Evolutionary conservation across 768 basidiomycete species (phyloP).

Genomic region (Amylocystis lapponica): DNA sequence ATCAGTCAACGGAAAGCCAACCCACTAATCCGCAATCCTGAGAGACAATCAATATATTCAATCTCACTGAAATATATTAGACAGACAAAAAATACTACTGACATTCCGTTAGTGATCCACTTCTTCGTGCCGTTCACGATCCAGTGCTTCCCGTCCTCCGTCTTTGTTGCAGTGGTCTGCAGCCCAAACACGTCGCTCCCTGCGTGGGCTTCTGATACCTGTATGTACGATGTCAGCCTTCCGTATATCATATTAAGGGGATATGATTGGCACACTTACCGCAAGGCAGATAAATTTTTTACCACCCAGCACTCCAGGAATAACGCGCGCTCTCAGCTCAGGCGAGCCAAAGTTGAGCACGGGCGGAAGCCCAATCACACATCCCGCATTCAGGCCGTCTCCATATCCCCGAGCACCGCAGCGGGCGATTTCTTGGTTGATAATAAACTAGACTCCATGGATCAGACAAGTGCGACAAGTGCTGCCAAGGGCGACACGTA

Average conservation of each 20-base stretch:
- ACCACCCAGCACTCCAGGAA: conserved; percentile 65
- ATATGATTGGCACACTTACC: conserved; percentile 5
- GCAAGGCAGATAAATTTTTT: conserved; percentile 86
- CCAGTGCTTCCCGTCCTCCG: conserved; percentile 77
- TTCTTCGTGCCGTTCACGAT: conserved; percentile 86
- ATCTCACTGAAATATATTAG: background rate
- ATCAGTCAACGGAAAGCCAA: background rate
- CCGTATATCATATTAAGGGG: background rate
- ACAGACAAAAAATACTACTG: conserved; percentile 14
- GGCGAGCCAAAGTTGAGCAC: conserved; percentile 76
- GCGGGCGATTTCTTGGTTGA: conserved; percentile 32
- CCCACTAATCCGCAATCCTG: conserved; percentile 36
- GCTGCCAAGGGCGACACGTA: conserved; percentile 27
- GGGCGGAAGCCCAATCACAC: conserved; percentile 81
- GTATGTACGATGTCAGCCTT: background rate
- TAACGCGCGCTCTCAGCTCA: conserved; percentile 50
- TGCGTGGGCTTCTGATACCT: conserved; percentile 77
- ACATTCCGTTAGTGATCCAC: conserved; percentile 77
- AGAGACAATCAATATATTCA: conserved; percentile 6
- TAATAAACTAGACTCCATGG: conserved; percentile 49
- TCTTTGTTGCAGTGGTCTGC: conserved; percentile 73
- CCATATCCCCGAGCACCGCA: conserved; percentile 75
- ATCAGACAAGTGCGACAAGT: conserved; percentile 64
- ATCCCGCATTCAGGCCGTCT: conserved; percentile 71
- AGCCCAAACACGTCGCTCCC: conserved; percentile 83